Base-by-base conservation (phyloP, 2,329 filamentous ascomycete genomes). In the Talaromyces sp. region DNA sequence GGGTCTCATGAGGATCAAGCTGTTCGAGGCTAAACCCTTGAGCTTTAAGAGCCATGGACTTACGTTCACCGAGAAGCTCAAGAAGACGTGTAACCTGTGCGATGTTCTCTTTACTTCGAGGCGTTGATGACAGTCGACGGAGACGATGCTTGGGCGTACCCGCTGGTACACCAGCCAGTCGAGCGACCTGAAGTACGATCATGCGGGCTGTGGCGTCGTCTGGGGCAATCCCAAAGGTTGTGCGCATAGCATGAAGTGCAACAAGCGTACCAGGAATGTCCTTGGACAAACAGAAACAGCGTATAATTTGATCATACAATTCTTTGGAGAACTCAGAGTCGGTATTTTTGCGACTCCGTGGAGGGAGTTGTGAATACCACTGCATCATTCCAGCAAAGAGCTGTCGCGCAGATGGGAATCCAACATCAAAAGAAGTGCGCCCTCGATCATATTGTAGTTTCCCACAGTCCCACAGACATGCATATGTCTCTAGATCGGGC, bases 401-500 rank as follows among this genome's bases (percentile, higher is more conserved):
- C 11, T 62, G 58, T 29, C 78, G 74, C 9, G 74, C 74, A 5
- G 69, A 64, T 24, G 78, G 78, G 55, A 80, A 80, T 10, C 72
- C 71, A 1, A 71, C 64, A 46, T 75, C 65, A 55, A 82, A 82
- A 6, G 80, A 70, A 10, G 74, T 67, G 22, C 72, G 70, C 50
- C 79, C 69, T 10, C 69, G 79, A 45, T 79, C 77, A 46, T 83
- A 77, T 55, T 78, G 72, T 9, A 75, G 63, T 54, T 78, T 77
- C 27, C 71, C 76, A 33, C 76, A 77, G 58, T 80, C 75, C 85
- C 86, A 91, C 13, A 90, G 80, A 14, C 82, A 81, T 55, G 84
- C 80, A 66, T 87, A 90, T 1, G 87, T 90, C 70, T 87, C 82
- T 0, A 86, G 77, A 58, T 90, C 86, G 0, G 87, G 86, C 45